These are phyloP conservation scores for Fagopyrum tataricum DNA, from an alignment of 148 eudicot species.

Conservation along the genomic window DNA sequence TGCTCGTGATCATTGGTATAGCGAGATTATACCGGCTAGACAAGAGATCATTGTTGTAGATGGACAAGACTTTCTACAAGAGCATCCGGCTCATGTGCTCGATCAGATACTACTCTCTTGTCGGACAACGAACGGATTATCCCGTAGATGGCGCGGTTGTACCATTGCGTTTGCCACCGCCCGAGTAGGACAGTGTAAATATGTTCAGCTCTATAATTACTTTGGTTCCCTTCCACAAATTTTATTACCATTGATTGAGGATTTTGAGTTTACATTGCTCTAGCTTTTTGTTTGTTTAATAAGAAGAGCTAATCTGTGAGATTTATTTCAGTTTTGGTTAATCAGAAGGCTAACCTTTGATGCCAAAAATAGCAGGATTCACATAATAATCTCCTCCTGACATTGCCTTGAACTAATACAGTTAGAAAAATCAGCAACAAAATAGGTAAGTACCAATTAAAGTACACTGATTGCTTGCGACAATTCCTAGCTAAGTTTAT, in stretches of 20 bases:
- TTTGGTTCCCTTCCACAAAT: neutral
- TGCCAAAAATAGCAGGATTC: neutral
- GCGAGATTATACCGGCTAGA: conserved; percentile 77
- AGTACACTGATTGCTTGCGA: too few species aligned
- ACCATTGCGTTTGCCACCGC: conserved; percentile 27
- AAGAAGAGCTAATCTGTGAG: conserved; percentile 1
- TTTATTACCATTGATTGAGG: neutral
- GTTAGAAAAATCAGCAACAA: too few species aligned
- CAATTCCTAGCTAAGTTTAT: too few species aligned
- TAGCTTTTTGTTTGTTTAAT: too few species aligned
- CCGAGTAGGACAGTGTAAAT: conserved; percentile 18
- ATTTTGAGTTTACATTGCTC: neutral
- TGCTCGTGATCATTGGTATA: conserved; percentile 76
- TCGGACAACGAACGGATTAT: conserved; percentile 70
- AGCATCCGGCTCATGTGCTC: conserved; percentile 76
- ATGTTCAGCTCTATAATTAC: neutral
- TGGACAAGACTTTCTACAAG: conserved; percentile 35
- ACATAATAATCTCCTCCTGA: neutral
- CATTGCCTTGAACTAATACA: too few species aligned
- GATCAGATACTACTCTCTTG: conserved; percentile 88
- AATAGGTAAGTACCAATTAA: too few species aligned
- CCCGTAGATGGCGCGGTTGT: conserved; percentile 40
- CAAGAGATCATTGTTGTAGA: conserved; percentile 23
- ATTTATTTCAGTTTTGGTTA: neutral
- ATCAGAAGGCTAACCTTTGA: neutral